phyloP scores from a whole-genome alignment of 2,329 filamentous ascomycete genomes.

The Colletotrichum melonis region DNA sequence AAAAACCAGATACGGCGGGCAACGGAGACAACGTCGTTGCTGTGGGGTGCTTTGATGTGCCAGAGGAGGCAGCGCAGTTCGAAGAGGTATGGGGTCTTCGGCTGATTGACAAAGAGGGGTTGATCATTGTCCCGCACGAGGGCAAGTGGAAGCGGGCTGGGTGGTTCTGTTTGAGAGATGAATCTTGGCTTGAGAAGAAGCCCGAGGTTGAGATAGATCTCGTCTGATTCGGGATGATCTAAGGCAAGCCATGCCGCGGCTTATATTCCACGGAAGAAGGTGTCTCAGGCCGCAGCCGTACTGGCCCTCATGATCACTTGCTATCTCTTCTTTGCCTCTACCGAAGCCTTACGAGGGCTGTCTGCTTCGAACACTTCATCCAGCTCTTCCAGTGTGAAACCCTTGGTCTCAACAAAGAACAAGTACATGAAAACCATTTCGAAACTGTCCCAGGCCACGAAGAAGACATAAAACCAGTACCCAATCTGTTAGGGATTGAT shows the following conservation, averaged over 20 bases:
- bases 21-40: neutral
- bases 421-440: conserved; percentile 42
- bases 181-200: conserved; percentile 2
- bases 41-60: conserved; percentile 10
- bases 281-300: neutral
- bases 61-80: neutral
- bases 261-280: neutral
- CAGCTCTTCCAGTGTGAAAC: conserved; percentile 65
- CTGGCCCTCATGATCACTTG: conserved; percentile 40
- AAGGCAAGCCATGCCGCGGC: no score
- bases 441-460: conserved; percentile 49
- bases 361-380: conserved; percentile 62
- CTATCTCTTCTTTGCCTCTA: conserved; percentile 49
- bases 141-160: conserved; percentile 8
- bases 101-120: conserved; percentile 6
- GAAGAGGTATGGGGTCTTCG: conserved; percentile 2
- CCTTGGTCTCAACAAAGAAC: conserved; percentile 58
- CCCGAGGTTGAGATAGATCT: neutral
- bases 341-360: conserved; percentile 46
- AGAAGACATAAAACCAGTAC: conserved; percentile 52
- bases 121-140: neutral
- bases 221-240: neutral
- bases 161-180: conserved; percentile 1
- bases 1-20: neutral
- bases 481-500: conserved; percentile 40